These are phyloP conservation scores for Stemphylium beticola DNA, from an alignment of 2,329 filamentous ascomycete species.

Conservation along the genomic window DNA sequence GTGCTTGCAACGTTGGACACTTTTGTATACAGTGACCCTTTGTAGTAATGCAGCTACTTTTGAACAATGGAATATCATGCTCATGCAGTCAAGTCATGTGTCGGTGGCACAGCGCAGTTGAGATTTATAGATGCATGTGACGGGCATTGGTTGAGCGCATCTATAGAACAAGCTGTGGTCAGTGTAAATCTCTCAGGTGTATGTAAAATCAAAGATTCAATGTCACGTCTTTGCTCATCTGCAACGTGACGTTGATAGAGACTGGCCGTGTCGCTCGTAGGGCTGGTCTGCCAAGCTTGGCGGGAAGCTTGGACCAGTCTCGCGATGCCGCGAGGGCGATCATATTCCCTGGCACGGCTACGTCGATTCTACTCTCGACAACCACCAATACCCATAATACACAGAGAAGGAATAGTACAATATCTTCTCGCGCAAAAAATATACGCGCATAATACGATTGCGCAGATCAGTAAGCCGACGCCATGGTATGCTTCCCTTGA, in stretches of 20 bases:
- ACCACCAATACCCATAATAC: not conserved
- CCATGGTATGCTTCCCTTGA: constrained; percentile 32
- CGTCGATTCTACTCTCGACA: not conserved
- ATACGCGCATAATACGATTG: not conserved
- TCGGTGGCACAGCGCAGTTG: too few relatives aligned
- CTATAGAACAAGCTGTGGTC: too few relatives aligned
- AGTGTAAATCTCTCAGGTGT: not conserved
- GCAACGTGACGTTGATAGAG: not conserved
- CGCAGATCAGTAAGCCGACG: constrained; percentile 4
- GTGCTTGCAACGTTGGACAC: too few relatives aligned
- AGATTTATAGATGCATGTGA: too few relatives aligned
- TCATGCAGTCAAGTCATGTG: too few relatives aligned
- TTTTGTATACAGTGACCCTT: too few relatives aligned
- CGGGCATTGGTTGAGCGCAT: too few relatives aligned
- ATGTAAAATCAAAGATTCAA: not conserved
- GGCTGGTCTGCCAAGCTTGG: constrained; percentile 12
- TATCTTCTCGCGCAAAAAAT: too few relatives aligned
- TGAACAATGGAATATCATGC: too few relatives aligned
- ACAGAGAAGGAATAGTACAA: too few relatives aligned
- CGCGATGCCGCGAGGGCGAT: constrained; percentile 5
- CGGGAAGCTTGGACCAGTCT: constrained; percentile 8
- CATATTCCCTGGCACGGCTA: constrained; percentile 1
- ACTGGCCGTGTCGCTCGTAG: not conserved
- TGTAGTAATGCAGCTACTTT: too few relatives aligned
- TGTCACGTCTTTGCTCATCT: not conserved